Evolutionary conservation across 495 filamentous ascomycete species (phyloP).

Genomic region (Talaromyces trachyspermus): DNA sequence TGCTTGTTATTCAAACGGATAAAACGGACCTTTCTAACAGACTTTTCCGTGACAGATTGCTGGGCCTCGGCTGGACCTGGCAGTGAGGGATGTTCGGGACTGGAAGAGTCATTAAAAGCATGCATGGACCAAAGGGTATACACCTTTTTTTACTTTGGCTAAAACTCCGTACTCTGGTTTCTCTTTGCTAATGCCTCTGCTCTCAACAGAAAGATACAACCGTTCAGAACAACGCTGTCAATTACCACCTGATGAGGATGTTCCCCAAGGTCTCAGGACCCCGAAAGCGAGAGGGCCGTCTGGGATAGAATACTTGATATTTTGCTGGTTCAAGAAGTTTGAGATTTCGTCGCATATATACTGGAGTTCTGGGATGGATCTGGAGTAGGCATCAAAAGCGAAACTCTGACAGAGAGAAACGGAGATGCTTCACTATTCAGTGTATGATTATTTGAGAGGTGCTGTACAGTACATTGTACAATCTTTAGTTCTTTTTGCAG

Average conservation of each 20-base stretch:
- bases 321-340: background rate
- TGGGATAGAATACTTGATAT: constrained; percentile 29
- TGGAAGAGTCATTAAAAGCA: constrained; percentile 75
- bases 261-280: constrained; percentile 70
- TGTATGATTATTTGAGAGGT: constrained; percentile 3
- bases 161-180: background rate
- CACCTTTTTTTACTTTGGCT: background rate
- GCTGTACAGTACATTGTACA: constrained; percentile 7
- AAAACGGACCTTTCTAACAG: too few relatives aligned
- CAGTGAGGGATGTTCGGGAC: constrained; percentile 62
- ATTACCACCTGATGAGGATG: constrained; percentile 86
- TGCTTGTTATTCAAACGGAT: too few relatives aligned
- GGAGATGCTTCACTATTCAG: background rate
- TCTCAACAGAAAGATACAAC: constrained; percentile 50
- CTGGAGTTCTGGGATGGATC: constrained; percentile 5
- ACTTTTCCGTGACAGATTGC: constrained; percentile 53
- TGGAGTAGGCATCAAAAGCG: background rate
- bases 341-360: constrained; percentile 5
- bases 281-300: constrained; percentile 57
- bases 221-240: constrained; percentile 79
- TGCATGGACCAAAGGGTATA: constrained; percentile 86
- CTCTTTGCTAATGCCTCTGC: background rate
- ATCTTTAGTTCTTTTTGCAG: constrained; percentile 1
- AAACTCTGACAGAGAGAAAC: background rate
- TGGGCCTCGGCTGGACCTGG: constrained; percentile 86